Evolutionary conservation across 116 monocot genomes (phyloP).

Genomic region (Iris pallida): DNA sequence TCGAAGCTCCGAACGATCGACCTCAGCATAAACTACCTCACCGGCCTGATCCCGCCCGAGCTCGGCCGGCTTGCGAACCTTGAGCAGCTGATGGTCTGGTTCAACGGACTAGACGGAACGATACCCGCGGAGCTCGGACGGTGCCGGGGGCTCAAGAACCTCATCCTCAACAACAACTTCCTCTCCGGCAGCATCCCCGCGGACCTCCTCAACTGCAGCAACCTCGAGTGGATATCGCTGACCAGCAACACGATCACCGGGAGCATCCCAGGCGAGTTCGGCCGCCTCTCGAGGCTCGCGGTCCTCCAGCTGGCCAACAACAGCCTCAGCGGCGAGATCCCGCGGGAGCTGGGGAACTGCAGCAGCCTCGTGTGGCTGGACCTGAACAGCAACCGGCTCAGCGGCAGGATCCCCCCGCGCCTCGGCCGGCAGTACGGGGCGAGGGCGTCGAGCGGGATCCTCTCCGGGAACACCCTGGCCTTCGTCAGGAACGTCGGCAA

Average conservation of each 20-base stretch:
- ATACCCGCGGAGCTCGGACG: slow-evolving; percentile 58
- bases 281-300: slow-evolving; percentile 50
- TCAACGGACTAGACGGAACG: slow-evolving; percentile 44
- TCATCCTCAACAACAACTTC: slow-evolving; percentile 69
- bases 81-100: slow-evolving; percentile 66
- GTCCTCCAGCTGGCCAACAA: slow-evolving; percentile 71
- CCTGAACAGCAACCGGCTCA: slow-evolving; percentile 53
- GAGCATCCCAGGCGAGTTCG: slow-evolving; percentile 41
- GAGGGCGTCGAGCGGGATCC: slow-evolving; percentile 45
- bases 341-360: slow-evolving; percentile 60
- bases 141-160: slow-evolving; percentile 47
- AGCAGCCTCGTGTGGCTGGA: slow-evolving; percentile 62
- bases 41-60: slow-evolving; percentile 54
- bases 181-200: slow-evolving; percentile 50
- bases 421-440: slow-evolving; percentile 59
- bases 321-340: slow-evolving; percentile 51
- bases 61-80: slow-evolving; percentile 37
- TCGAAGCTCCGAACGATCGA: slow-evolving; percentile 46
- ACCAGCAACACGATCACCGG: slow-evolving; percentile 56
- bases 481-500: slow-evolving; percentile 71
- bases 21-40: slow-evolving; percentile 56
- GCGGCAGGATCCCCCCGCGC: slow-evolving; percentile 42
- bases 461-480: slow-evolving; percentile 66
- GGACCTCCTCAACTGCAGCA: slow-evolving; percentile 49
- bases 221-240: slow-evolving; percentile 66